Base-by-base conservation (phyloP, 2,329 filamentous ascomycete species). In the Colletotrichum tropicicola region DNA sequence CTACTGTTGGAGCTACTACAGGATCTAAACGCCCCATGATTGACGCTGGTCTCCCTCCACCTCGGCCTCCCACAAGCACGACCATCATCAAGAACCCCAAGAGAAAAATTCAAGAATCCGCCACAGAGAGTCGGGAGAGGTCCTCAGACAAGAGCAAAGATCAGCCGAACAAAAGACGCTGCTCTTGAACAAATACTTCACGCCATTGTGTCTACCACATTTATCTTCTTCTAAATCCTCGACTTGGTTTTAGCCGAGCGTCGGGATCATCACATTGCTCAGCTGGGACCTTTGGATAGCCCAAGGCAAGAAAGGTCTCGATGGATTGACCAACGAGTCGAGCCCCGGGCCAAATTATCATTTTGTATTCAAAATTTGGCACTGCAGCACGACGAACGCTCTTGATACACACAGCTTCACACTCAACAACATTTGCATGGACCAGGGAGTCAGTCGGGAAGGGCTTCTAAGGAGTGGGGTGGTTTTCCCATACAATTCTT, bases 361-460 rank as follows among this genome's bases (percentile, higher is more conserved):
- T 21, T 17, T 43, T 64, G 49, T 65, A 65, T 54, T 35, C 32
- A 49, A 49, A 58, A 48, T 48, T 47, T 43, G 30, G 32, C 17
- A 9, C 32, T 49, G 13, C 17, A 51, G 44, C 32, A 43, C 30
- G 43, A 41, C 28, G 32, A 39, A 35, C 17, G 30, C 49, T 51
- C 25, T 51, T 30, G 55, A 51, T 58, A 47, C 43, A 48, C 43
- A 27, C 35, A 48, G n/a, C 43, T 39, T 39, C 21, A 47, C 43
- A 37, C 44, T 52, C 39, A 58, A 56, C 45, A 64, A n/a, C n/a
- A n/a, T n/a, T 64, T 64, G 63, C 63, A 66, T 66, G 59, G 21
- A 64, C 45, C 52, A 25, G 52, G 63, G 63, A 63, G 58, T 66
- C 52, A 25, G 63, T 47, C 30, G 35, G 58, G 58, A 21, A 37